Conservation (phyloP, 495 filamentous ascomycete genomes). For the Margaritispora aquatica region DNA sequence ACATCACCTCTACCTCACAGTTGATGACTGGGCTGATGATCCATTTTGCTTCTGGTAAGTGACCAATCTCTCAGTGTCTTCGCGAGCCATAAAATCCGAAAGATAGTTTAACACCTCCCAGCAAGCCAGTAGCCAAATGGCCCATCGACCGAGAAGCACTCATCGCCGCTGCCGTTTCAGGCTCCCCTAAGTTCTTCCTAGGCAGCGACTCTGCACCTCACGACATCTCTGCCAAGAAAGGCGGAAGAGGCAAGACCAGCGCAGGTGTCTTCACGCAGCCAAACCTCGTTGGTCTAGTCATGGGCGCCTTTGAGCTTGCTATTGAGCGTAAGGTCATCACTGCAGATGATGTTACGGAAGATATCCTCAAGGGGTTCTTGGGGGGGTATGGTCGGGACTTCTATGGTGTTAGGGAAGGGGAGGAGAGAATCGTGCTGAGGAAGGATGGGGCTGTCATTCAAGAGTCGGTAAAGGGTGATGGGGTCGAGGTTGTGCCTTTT, state of each 20-base stretch:
- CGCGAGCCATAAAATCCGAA: too few relatives aligned
- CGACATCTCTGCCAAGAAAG: conserved; percentile 64
- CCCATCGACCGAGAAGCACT: conserved; percentile 62
- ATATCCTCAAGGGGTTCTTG: conserved; percentile 68
- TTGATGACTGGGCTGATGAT: conserved; percentile 58
- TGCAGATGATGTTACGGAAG: conserved; percentile 61
- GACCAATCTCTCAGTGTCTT: conserved; percentile 23
- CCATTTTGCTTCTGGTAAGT: conserved; percentile 62
- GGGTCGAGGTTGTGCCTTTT: conserved; percentile 64
- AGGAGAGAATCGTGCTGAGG: conserved; percentile 52
- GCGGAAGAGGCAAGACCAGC: conserved; percentile 49
- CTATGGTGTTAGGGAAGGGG: conserved; percentile 48
- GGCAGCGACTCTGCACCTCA: conserved; percentile 50
- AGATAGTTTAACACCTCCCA: background rate
- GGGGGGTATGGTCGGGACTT: conserved; percentile 68
- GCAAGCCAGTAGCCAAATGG: conserved; percentile 51
- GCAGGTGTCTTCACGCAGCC: conserved; percentile 90
- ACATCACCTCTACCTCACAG: conserved; percentile 66
- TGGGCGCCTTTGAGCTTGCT: conserved; percentile 68
- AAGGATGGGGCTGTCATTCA: conserved; percentile 54
- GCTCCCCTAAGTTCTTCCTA: conserved; percentile 66
- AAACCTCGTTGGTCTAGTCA: conserved; percentile 63
- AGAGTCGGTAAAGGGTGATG: conserved; percentile 41
- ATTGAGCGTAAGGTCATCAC: conserved; percentile 57
- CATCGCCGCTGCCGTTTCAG: conserved; percentile 50